A percentile compares a stretch with the other conserved stretches of the same genome.
Conservation (phyloP, 148 eudicot species). For the Arbutus unedo region DNA sequence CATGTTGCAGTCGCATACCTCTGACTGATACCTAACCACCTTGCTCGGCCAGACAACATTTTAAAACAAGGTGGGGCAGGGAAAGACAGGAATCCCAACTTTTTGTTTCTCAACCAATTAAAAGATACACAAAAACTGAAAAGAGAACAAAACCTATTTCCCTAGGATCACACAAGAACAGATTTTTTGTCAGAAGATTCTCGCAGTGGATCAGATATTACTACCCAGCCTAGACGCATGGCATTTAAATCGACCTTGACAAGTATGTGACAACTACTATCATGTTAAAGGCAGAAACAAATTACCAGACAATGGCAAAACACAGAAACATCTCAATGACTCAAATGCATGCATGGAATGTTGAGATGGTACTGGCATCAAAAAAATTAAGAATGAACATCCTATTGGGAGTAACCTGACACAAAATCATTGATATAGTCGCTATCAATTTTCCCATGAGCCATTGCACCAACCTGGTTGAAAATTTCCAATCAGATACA, state of each 20-base stretch:
- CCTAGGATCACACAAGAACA: background rate
- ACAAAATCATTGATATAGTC: background rate
- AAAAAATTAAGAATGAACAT: background rate
- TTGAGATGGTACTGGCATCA: background rate
- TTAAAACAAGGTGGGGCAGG: background rate
- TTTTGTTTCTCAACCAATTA: background rate
- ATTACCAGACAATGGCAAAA: background rate
- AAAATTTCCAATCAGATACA: background rate
- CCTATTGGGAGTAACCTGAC: background rate
- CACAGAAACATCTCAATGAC: background rate
- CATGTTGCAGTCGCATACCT: background rate
- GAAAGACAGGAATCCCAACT: background rate
- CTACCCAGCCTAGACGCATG: background rate
- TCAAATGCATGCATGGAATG: background rate
- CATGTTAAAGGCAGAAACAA: background rate
- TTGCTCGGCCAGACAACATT: background rate
- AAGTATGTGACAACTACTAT: background rate
- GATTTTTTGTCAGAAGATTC: background rate
- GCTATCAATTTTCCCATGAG: background rate
- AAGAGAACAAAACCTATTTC: background rate
- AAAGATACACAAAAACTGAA: background rate
- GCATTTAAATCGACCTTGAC: background rate
- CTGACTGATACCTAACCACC: background rate
- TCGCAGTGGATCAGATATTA: background rate
- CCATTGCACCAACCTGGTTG: conserved; percentile 13